phyloP scores from a whole-genome alignment of 2,329 filamentous ascomycete genomes.

The Fusarium denticulatum region DNA sequence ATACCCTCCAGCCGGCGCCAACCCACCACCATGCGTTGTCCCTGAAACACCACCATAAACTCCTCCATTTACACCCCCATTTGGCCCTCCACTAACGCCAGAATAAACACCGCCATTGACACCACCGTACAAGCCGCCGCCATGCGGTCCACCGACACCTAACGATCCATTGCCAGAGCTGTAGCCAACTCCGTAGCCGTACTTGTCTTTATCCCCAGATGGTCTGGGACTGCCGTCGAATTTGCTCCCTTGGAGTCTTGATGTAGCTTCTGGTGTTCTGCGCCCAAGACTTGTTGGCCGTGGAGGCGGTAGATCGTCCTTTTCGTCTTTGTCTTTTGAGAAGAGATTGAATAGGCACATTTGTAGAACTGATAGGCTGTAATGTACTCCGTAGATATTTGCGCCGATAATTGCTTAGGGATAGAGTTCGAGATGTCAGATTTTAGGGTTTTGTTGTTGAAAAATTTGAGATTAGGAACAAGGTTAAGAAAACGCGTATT shows the following conservation, averaged over 20 bases:
- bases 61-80: conserved; percentile 20
- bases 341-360: conserved; percentile 34
- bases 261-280: conserved; percentile 28
- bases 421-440: rapidly evolving
- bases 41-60: conserved; percentile 31
- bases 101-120: conserved; percentile 29
- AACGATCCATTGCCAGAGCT: conserved; percentile 10
- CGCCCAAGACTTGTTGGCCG: conserved; percentile 11
- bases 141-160: conserved; percentile 9
- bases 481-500: background rate
- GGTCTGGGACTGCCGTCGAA: conserved; percentile 20
- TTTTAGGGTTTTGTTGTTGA: background rate
- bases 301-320: conserved; percentile 9
- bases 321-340: conserved; percentile 14
- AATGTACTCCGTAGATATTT: too few relatives aligned
- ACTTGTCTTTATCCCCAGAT: background rate
- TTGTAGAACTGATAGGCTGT: background rate
- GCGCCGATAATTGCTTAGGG: rapidly evolving
- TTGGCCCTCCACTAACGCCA: conserved; percentile 11
- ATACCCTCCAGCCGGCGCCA: conserved; percentile 16
- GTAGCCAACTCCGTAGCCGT: conserved; percentile 8
- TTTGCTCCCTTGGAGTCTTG: conserved; percentile 16
- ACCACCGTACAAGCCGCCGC: conserved; percentile 18
- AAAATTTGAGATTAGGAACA: background rate
- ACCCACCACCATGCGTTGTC: conserved; percentile 12